These are phyloP conservation scores for Aspergillus niger DNA, from an alignment of 2,329 filamentous ascomycete genomes.

Conservation along the genomic window DNA sequence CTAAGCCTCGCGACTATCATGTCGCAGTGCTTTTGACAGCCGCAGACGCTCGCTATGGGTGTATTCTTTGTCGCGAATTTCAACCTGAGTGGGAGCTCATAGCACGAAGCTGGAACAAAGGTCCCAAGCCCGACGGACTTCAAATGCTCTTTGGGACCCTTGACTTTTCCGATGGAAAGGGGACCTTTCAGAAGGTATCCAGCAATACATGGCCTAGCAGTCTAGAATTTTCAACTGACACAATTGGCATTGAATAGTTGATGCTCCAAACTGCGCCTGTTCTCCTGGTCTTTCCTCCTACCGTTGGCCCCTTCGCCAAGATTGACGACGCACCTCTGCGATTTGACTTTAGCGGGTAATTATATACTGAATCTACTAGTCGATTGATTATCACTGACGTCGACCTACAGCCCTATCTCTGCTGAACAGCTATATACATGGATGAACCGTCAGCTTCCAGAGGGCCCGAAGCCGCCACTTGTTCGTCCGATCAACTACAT, in stretches of 20 bases:
- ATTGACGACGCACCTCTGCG: conserved; percentile 68
- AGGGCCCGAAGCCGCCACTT: conserved; percentile 74
- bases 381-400: not conserved
- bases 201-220: not conserved
- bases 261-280: conserved; percentile 93
- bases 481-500: conserved; percentile 85
- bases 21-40: conserved; percentile 84
- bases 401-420: conserved; percentile 60
- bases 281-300: conserved; percentile 83
- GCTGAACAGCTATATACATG: conserved; percentile 80
- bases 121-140: conserved; percentile 61
- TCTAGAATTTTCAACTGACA: conserved; percentile 15
- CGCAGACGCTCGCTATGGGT: conserved; percentile 78
- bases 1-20: conserved; percentile 78
- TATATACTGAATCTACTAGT: not conserved
- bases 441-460: conserved; percentile 77
- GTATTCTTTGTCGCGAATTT: conserved; percentile 83
- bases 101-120: conserved; percentile 81
- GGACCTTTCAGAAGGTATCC: conserved; percentile 81
- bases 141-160: conserved; percentile 77
- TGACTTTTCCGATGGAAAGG: conserved; percentile 83
- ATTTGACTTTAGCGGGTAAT: conserved; percentile 85
- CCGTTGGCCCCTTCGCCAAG: conserved; percentile 75
- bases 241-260: conserved; percentile 58
- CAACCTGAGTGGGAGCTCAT: conserved; percentile 92